Conservation (phyloP, 1,284 basidiomycete genomes). For the Leccinum subspadiceum region DNA sequence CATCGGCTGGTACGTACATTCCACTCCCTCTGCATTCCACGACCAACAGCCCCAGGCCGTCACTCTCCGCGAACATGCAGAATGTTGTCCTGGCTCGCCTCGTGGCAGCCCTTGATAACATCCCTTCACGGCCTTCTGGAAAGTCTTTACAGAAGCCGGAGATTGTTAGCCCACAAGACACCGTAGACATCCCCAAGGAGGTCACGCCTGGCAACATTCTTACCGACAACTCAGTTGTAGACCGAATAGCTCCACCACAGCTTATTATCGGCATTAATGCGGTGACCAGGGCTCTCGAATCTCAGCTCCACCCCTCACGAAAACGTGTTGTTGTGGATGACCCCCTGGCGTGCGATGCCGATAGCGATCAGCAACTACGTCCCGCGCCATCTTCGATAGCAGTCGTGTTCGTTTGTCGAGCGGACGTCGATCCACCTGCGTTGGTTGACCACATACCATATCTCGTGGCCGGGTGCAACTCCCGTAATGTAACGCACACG, state of each 20-base stretch:
- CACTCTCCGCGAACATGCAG: conserved; percentile 60
- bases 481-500: conserved; percentile 30
- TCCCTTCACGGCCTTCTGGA: conserved; percentile 14
- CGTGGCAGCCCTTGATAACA: conserved; percentile 42
- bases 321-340: conserved; percentile 18
- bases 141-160: conserved; percentile 5
- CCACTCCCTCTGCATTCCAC: not conserved
- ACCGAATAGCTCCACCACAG: conserved; percentile 34
- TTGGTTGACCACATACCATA: conserved; percentile 72
- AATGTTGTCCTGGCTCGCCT: conserved; percentile 53
- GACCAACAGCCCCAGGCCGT: conserved; percentile 52
- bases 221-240: not conserved
- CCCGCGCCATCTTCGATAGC: conserved; percentile 29
- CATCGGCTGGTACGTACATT: conserved; percentile 55
- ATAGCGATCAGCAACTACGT: conserved; percentile 19
- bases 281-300: conserved; percentile 75
- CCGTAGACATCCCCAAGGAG: conserved; percentile 5
- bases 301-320: conserved; percentile 44
- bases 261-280: conserved; percentile 75
- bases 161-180: not conserved
- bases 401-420: conserved; percentile 65
- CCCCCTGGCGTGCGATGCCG: not conserved
- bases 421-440: conserved; percentile 70
- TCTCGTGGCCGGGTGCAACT: conserved; percentile 72
- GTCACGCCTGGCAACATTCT: not conserved